Percentiles rank a stretch among this genome's conserved stretches.
phyloP scores from a whole-genome alignment of 768 basidiomycete genomes.

The Leccinum obscurum region DNA sequence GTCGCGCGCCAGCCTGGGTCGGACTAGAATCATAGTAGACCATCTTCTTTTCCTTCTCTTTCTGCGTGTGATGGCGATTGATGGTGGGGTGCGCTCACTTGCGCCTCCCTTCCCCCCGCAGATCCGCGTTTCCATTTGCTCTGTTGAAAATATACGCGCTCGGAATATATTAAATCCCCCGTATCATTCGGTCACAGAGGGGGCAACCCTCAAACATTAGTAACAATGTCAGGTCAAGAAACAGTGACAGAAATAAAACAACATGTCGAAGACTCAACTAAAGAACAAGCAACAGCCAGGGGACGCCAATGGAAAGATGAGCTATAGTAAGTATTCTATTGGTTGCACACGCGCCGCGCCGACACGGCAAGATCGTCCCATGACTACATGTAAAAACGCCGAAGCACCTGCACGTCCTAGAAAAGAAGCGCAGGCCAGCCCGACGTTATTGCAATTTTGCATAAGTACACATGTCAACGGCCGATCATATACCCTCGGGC shows the following conservation, averaged over 20 bases:
- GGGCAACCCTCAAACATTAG: neutral
- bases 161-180: neutral
- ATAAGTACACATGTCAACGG: constrained; percentile 11
- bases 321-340: constrained; percentile 9
- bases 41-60: neutral
- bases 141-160: neutral
- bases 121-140: neutral
- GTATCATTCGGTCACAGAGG: neutral
- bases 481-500: constrained; percentile 1
- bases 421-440: constrained; percentile 1
- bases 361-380: neutral
- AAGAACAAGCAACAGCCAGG: neutral
- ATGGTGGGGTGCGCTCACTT: neutral
- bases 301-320: neutral
- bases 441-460: neutral
- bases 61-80: neutral
- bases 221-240: neutral
- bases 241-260: neutral
- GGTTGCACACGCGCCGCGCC: constrained; percentile 5
- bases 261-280: neutral
- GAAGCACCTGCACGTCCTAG: neutral
- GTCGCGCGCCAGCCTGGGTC: constrained; percentile 35
- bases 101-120: neutral
- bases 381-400: neutral
- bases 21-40: neutral